These are phyloP conservation scores for Beta vulgaris DNA, from an alignment of 148 eudicot species.

Conservation along the genomic window DNA sequence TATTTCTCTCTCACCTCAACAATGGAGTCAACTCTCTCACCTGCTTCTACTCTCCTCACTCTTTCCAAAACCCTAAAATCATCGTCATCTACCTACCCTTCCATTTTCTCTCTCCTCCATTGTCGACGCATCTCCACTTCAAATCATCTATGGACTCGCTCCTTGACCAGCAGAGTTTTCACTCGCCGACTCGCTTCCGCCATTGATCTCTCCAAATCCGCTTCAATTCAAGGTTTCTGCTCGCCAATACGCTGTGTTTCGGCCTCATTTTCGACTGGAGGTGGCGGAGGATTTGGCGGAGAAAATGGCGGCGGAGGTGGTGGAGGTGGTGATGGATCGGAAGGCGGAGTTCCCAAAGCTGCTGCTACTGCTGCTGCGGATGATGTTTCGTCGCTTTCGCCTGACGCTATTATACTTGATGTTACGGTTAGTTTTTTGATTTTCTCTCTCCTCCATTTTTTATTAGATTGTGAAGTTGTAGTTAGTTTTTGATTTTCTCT, in stretches of 20 bases:
- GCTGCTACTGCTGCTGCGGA: conserved; percentile 32
- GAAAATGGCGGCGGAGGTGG: conserved; percentile 45
- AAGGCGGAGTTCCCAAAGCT: conserved; percentile 37
- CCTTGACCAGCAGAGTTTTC: conserved; percentile 28
- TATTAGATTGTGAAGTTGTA: neutral
- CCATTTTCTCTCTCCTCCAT: conserved; percentile 32
- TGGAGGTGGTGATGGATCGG: conserved; percentile 52
- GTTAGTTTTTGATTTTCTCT: neutral
- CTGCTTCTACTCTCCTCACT: conserved; percentile 28
- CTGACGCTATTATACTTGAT: conserved; percentile 86
- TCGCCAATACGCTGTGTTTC: conserved; percentile 19
- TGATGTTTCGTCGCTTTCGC: conserved; percentile 48
- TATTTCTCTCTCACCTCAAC: conserved; percentile 1
- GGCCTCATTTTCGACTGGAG: conserved; percentile 45
- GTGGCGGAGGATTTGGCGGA: conserved; percentile 47
- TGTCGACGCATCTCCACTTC: conserved; percentile 30
- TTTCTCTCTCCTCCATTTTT: neutral
- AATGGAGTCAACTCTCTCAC: conserved; percentile 66
- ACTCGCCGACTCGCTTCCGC: conserved; percentile 31
- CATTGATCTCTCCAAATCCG: conserved; percentile 1
- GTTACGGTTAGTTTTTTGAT: conserved; percentile 47
- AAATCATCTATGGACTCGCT: conserved; percentile 15
- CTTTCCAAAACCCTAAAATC: conserved; percentile 50
- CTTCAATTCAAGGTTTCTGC: conserved; percentile 9
- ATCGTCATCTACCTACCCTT: conserved; percentile 11